These are phyloP conservation scores for Globisporangium okanoganense DNA, from an alignment of 352 stramenopile species.

Conservation along the genomic window DNA sequence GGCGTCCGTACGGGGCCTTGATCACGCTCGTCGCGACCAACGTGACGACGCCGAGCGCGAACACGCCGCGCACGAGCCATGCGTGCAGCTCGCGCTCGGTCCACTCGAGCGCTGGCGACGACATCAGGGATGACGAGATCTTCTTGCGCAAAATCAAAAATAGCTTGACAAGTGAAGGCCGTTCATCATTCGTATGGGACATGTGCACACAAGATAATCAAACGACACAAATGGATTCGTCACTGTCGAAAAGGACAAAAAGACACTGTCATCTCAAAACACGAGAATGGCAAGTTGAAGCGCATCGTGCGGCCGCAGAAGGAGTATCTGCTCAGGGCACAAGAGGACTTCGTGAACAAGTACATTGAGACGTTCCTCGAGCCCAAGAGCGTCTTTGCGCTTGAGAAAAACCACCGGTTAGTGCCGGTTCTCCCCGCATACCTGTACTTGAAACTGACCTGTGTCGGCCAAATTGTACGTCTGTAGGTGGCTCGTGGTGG, in stretches of 20 bases:
- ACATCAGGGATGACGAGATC: background rate
- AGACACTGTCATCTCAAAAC: too few species aligned
- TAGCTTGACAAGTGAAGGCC: background rate
- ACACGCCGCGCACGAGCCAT: slow-evolving; percentile 50
- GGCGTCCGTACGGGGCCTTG: slow-evolving; percentile 60
- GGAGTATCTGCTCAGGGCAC: slow-evolving; percentile 58
- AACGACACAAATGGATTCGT: too few species aligned
- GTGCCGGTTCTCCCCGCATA: slow-evolving; percentile 19
- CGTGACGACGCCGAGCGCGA: slow-evolving; percentile 49
- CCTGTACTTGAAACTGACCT: background rate
- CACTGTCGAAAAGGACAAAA: too few species aligned
- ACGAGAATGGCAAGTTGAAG: slow-evolving; percentile 17
- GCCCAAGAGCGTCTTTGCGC: slow-evolving; percentile 63
- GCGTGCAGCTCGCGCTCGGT: slow-evolving; percentile 45
- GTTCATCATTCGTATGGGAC: too few species aligned
- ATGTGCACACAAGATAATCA: too few species aligned
- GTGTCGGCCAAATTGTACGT: background rate
- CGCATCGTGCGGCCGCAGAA: slow-evolving; percentile 60
- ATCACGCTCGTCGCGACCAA: slow-evolving; percentile 46
- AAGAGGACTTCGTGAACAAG: slow-evolving; percentile 52
- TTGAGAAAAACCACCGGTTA: slow-evolving; percentile 78
- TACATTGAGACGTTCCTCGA: slow-evolving; percentile 77
- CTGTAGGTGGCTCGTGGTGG: too few species aligned
- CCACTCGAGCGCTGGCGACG: slow-evolving; percentile 15
- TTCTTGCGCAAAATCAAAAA: background rate